Conservation (phyloP, 2,329 filamentous ascomycete species). For the Phoma herbarum region DNA sequence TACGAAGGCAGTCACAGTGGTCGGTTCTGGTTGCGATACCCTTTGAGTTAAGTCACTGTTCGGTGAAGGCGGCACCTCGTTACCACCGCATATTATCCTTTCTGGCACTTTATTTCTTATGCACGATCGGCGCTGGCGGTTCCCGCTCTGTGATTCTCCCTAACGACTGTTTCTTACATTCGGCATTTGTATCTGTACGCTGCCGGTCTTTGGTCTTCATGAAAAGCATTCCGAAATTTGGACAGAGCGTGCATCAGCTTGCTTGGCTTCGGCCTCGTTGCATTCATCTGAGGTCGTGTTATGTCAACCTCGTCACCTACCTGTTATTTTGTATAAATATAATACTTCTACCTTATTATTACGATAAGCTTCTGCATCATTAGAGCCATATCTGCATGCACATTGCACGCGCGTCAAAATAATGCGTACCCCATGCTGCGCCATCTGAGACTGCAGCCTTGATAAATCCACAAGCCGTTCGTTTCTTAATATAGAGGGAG, state of each 20-base stretch:
- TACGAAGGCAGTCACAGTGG: conserved; percentile 24
- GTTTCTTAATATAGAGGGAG: neutral
- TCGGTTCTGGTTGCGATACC: conserved; percentile 33
- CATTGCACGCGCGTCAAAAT: neutral
- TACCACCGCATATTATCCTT: neutral
- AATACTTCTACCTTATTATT: conserved; percentile 1
- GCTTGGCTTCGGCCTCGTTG: conserved; percentile 3
- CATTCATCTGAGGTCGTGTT: neutral
- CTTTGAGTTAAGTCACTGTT: conserved; percentile 20
- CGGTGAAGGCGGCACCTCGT: conserved; percentile 22
- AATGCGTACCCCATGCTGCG: neutral
- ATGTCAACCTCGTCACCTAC: conserved; percentile 2
- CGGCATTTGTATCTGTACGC: neutral
- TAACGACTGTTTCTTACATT: conserved; percentile 9
- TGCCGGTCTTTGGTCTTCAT: neutral
- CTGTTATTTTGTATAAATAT: conserved; percentile 6
- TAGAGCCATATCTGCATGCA: neutral
- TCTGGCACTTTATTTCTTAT: neutral
- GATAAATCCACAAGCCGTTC: neutral
- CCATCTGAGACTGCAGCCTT: neutral
- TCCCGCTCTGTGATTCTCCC: neutral
- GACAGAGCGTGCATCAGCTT: conserved; percentile 7
- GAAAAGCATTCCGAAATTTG: conserved; percentile 5
- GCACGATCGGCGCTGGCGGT: conserved; percentile 5
- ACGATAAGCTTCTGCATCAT: neutral